Percentiles rank a stretch among this genome's conserved stretches.
Conservation (phyloP, 805 yeast species). For the Saturnispora besseyi region DNA sequence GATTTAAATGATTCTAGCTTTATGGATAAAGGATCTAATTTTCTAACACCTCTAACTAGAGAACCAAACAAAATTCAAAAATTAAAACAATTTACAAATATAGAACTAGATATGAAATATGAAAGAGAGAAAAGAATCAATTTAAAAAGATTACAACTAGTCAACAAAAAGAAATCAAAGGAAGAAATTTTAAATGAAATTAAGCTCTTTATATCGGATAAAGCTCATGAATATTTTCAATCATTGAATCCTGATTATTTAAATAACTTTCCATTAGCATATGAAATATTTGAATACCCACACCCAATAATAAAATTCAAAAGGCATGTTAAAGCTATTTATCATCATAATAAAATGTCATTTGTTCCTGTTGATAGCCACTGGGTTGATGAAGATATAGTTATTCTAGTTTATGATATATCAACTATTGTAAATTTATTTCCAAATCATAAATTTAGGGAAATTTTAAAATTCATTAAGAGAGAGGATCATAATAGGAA, state of each 20-base stretch:
- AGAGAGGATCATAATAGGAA: conserved; percentile 21
- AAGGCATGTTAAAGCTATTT: conserved; percentile 39
- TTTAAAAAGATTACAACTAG: neutral
- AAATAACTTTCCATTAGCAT: neutral
- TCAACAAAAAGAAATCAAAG: conserved; percentile 3
- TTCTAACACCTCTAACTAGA: neutral
- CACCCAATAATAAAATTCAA: conserved; percentile 45
- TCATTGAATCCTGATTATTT: conserved; percentile 10
- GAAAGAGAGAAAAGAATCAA: neutral
- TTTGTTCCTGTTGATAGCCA: conserved; percentile 44
- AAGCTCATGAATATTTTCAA: conserved; percentile 4
- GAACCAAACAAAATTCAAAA: neutral
- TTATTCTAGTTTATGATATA: conserved; percentile 40
- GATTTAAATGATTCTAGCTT: no score
- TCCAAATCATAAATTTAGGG: conserved; percentile 20
- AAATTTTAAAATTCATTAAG: conserved; percentile 18
- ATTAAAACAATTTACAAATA: neutral
- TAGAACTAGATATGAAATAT: neutral
- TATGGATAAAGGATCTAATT: no score
- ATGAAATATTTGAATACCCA: conserved; percentile 17
- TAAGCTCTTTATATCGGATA: neutral
- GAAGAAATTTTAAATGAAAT: conserved; percentile 2
- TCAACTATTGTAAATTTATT: conserved; percentile 33
- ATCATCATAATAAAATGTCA: conserved; percentile 38
- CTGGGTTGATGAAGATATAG: conserved; percentile 34